phyloP scores from a whole-genome alignment of 2,329 filamentous ascomycete genomes.

The Trichoderma sp. region DNA sequence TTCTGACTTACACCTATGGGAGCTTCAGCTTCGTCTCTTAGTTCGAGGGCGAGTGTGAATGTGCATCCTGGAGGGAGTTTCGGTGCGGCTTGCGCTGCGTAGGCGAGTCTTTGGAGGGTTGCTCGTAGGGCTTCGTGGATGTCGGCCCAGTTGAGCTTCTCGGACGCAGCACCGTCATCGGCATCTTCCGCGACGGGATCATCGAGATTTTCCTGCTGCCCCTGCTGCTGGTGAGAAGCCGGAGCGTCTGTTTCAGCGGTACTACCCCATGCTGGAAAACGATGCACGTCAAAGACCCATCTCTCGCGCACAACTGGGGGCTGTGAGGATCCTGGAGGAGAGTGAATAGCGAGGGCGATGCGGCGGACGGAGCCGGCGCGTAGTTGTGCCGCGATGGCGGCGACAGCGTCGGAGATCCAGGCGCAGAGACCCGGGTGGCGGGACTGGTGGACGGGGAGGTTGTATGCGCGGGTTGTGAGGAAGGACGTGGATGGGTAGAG shows the following conservation, averaged over 20 bases:
- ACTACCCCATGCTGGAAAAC: slow-evolving; percentile 43
- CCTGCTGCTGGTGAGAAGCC: slow-evolving; percentile 21
- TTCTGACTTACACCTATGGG: slow-evolving; percentile 54
- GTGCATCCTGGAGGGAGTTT: slow-evolving; percentile 64
- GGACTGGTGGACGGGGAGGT: slow-evolving; percentile 79
- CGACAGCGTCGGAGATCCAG: slow-evolving; percentile 80
- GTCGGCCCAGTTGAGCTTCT: slow-evolving; percentile 52
- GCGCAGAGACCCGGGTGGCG: slow-evolving; percentile 81
- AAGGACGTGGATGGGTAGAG: slow-evolving; percentile 80
- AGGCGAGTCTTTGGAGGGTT: slow-evolving; percentile 61
- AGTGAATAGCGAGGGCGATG: slow-evolving; percentile 50
- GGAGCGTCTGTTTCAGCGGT: neutral
- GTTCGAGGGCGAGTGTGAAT: slow-evolving; percentile 73
- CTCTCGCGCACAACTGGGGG: slow-evolving; percentile 49
- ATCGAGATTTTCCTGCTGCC: slow-evolving; percentile 21
- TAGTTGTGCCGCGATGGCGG: slow-evolving; percentile 69
- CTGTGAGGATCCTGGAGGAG: neutral
- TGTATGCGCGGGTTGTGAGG: slow-evolving; percentile 75
- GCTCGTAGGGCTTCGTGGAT: slow-evolving; percentile 72
- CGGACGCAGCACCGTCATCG: slow-evolving; percentile 30
- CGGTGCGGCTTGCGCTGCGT: slow-evolving; percentile 56
- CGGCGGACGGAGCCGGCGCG: slow-evolving; percentile 51
- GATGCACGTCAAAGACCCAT: slow-evolving; percentile 58
- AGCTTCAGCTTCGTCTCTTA: slow-evolving; percentile 58
- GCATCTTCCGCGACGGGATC: slow-evolving; percentile 24